Base-by-base conservation (phyloP, 306 rosid species). In the Coriaria nepalensis region DNA sequence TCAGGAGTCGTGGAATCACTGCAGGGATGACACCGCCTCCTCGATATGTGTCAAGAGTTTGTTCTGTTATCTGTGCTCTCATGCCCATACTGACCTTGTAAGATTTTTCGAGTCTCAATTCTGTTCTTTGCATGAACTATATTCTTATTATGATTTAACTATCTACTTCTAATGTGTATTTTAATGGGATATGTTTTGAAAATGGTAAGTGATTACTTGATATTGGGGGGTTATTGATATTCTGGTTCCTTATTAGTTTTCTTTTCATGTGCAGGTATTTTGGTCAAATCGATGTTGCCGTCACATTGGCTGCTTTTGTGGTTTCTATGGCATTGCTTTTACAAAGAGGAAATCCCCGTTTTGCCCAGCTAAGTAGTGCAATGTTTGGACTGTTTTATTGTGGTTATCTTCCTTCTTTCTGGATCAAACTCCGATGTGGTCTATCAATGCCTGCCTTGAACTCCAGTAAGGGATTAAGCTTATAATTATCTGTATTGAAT, bases 361-460 rank as follows among this genome's bases (percentile, higher is more conserved):
- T 90, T 58, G 74, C 98, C 10, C 98, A 90, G 70, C 94, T 85
- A 46, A 84, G 85, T 67, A 90, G 95, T 76, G 73, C 94, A 44
- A 71, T 85, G 57, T 90, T 90, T 71, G 98, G 98, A 61, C 73
- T 90, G 46, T 79, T 90, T 73, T 90, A 90, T 52, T 81, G 90
- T 47, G 95, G 94, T 45, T 90, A 90, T 75, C 98, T 90, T 75
- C 98, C 98, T 38, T 79, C 85, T 59, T 90, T 90, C 48, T 90
- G 98, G 98, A 82, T 90, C 54, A 90, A 90, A 73, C 98, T 90
- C 81, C 92, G 98, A 59, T 90, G 95, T 65, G 87, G 95, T 50
- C 63, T 90, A 64, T 73, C 94, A n/a, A 92, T 81, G 33, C 98
- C 98, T 15, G 84, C 95, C 66, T 53, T 90, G 58, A 79, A 81